Conservation (phyloP, 1,284 basidiomycete genomes). For the Ceratobasidium sp. region DNA sequence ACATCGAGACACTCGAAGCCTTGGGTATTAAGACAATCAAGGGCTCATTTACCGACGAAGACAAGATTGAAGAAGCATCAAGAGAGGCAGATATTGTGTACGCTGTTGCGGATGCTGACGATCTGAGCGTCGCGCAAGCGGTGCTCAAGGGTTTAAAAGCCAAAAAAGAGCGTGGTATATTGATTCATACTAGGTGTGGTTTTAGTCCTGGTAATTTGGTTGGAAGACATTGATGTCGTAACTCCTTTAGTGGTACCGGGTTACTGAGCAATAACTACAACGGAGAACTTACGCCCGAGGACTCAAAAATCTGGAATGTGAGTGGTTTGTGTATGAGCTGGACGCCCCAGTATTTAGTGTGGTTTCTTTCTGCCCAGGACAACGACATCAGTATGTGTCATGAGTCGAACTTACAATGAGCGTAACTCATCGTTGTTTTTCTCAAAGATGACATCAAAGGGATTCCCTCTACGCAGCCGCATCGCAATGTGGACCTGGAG, state of each 20-base stretch:
- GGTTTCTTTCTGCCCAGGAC: slow-evolving; percentile 25
- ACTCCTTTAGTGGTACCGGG: slow-evolving; percentile 55
- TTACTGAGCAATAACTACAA: slow-evolving; percentile 53
- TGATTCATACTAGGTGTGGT: slow-evolving; percentile 57
- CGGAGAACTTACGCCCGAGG: slow-evolving; percentile 45
- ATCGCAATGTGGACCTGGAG: slow-evolving; percentile 54
- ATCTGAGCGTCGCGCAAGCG: slow-evolving; percentile 54
- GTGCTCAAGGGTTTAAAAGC: slow-evolving; percentile 56
- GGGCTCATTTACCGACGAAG: slow-evolving; percentile 53
- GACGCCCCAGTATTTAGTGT: neutral
- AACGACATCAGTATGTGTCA: slow-evolving; percentile 46
- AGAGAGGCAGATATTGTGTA: slow-evolving; percentile 56
- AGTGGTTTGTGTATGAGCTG: slow-evolving; percentile 39
- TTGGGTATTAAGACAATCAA: slow-evolving; percentile 52
- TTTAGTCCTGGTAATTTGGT: neutral
- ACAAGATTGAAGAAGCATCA: slow-evolving; percentile 53
- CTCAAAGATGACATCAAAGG: slow-evolving; percentile 48
- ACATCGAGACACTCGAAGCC: slow-evolving; percentile 53
- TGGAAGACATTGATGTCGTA: no score
- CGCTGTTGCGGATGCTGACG: slow-evolving; percentile 58
- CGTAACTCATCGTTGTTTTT: neutral
- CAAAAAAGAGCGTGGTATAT: slow-evolving; percentile 55
- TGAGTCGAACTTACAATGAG: neutral
- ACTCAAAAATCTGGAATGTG: slow-evolving; percentile 47
- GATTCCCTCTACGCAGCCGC: slow-evolving; percentile 52